phyloP scores from a whole-genome alignment of 768 basidiomycete genomes.

The Phaffia tasmanica region DNA sequence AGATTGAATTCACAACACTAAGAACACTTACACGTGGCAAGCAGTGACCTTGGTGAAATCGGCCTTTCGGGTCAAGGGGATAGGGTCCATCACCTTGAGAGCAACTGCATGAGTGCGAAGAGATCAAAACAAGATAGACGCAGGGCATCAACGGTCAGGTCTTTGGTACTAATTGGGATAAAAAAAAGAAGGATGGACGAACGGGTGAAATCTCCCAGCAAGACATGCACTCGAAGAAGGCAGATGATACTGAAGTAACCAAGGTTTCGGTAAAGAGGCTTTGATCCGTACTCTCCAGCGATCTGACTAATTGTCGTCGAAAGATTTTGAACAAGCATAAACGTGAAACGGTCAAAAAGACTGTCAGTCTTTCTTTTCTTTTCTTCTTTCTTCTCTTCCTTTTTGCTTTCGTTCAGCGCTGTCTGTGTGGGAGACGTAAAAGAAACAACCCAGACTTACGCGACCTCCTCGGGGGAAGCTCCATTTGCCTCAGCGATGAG shows the following conservation, averaged over 20 bases:
- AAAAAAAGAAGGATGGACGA: slow-evolving; percentile 21
- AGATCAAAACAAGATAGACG: neutral
- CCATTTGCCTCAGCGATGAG: slow-evolving; percentile 70
- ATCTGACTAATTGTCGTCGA: slow-evolving; percentile 48
- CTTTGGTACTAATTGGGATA: neutral
- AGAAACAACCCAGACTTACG: slow-evolving; percentile 46
- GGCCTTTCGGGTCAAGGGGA: slow-evolving; percentile 56
- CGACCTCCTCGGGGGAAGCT: slow-evolving; percentile 68
- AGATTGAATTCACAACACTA: neutral
- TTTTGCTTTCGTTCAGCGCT: neutral
- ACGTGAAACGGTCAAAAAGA: neutral
- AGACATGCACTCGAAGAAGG: slow-evolving; percentile 84
- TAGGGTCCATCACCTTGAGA: slow-evolving; percentile 85
- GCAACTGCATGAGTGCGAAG: slow-evolving; percentile 51
- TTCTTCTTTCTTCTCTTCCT: neutral
- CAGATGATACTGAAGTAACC: slow-evolving; percentile 97
- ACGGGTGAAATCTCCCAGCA: slow-evolving; percentile 65
- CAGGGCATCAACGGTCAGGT: neutral
- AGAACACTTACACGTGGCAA: slow-evolving; percentile 12
- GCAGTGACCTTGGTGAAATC: slow-evolving; percentile 50
- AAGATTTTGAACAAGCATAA: neutral
- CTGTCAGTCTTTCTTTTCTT: neutral
- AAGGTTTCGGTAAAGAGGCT: slow-evolving; percentile 82
- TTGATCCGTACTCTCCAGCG: slow-evolving; percentile 80
- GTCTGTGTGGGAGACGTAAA: neutral